Conservation (phyloP, 2,329 filamentous ascomycete species). For the Bipolaris gigantea region DNA sequence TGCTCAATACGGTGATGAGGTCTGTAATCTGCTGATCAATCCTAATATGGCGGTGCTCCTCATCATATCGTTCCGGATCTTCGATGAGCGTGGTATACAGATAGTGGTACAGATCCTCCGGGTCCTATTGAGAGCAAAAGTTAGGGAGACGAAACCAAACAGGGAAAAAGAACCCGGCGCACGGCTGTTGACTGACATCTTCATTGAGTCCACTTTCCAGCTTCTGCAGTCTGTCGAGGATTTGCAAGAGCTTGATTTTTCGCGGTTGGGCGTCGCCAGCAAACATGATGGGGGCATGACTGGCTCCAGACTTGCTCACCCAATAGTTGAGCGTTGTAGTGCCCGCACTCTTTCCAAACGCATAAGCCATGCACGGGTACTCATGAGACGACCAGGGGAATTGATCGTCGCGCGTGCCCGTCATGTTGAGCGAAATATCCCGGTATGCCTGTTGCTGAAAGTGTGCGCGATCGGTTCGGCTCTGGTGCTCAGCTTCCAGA, state of each 20-base stretch:
- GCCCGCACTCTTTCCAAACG: constrained; percentile 66
- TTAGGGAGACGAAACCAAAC: constrained; percentile 31
- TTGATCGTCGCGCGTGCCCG: constrained; percentile 37
- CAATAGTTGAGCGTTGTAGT: constrained; percentile 74
- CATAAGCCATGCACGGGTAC: constrained; percentile 71
- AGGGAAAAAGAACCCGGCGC: constrained; percentile 8
- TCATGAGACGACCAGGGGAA: constrained; percentile 72
- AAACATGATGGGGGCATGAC: constrained; percentile 60
- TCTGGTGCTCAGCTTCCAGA: constrained; percentile 44
- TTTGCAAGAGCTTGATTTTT: constrained; percentile 59
- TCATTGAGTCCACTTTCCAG: constrained; percentile 49
- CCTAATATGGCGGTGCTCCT: constrained; percentile 56
- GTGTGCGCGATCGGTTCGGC: constrained; percentile 43
- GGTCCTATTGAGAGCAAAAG: constrained; percentile 42
- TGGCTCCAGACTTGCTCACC: constrained; percentile 60
- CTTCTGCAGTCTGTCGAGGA: constrained; percentile 48
- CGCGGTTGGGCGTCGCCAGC: constrained; percentile 63
- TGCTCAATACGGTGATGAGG: constrained; percentile 68
- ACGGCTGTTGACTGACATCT: constrained; percentile 42
- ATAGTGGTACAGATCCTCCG: constrained; percentile 53
- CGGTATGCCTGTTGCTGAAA: constrained; percentile 42
- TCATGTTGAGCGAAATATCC: constrained; percentile 45
- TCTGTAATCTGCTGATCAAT: constrained; percentile 74
- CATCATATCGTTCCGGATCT: constrained; percentile 65
- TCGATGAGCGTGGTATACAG: constrained; percentile 70